Conservation (phyloP, 2,329 filamentous ascomycete genomes). For the Ramularia endophylla region DNA sequence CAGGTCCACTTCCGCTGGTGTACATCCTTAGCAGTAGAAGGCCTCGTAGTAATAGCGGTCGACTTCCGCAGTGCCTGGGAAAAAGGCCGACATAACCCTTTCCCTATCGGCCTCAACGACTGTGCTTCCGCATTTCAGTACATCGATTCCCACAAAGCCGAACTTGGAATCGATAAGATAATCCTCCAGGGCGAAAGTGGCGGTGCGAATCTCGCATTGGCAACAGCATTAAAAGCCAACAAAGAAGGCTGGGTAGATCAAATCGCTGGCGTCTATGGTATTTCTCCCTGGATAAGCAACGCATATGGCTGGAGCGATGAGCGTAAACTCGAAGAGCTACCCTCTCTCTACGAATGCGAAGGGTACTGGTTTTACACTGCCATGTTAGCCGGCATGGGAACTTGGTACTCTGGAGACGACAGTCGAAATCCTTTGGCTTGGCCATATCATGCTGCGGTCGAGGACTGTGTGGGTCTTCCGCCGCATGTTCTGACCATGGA, state of each 20-base stretch:
- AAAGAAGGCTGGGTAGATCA: conserved; percentile 24
- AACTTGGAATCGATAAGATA: conserved; percentile 24
- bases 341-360: conserved; percentile 25
- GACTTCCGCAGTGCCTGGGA: conserved; percentile 30
- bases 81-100: conserved; percentile 21
- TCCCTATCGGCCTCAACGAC: conserved; percentile 28
- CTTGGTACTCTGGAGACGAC: conserved; percentile 21
- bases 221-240: conserved; percentile 25
- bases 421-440: conserved; percentile 25
- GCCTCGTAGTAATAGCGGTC: conserved; percentile 23
- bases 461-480: conserved; percentile 27
- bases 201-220: conserved; percentile 27
- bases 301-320: conserved; percentile 15
- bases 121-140: conserved; percentile 23
- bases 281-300: conserved; percentile 24
- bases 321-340: conserved; percentile 21
- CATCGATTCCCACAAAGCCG: conserved; percentile 16
- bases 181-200: conserved; percentile 28
- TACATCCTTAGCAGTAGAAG: conserved; percentile 21
- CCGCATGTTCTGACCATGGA: conserved; percentile 25
- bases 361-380: conserved; percentile 21
- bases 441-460: conserved; percentile 26
- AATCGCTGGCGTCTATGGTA: conserved; percentile 25
- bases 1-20: conserved; percentile 23
- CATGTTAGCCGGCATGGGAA: conserved; percentile 15